Evolutionary conservation across 768 basidiomycete species (phyloP).

Genomic region (Agaricus subrufescens): DNA sequence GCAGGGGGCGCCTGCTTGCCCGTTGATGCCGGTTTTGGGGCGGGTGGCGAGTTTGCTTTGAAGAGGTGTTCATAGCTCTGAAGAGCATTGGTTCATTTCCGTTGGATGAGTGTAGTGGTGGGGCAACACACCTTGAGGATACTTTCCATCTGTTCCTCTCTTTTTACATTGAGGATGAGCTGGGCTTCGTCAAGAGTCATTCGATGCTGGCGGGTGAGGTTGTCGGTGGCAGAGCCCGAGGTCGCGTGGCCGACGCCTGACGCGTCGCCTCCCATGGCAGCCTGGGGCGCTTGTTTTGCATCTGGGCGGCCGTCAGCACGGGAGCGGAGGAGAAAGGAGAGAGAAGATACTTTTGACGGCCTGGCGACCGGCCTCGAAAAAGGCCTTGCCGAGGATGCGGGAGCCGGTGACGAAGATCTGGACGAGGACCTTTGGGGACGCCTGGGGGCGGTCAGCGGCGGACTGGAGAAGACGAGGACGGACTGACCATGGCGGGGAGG

Average conservation of each 20-base stretch:
- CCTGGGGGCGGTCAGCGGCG: conserved; percentile 34
- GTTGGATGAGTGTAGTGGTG: not conserved
- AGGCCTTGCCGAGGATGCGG: conserved; percentile 87
- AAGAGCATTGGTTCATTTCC: not conserved
- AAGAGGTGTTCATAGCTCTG: conserved; percentile 94
- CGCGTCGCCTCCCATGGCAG: conserved; percentile 59
- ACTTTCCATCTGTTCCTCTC: conserved; percentile 61
- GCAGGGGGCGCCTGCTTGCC: conserved; percentile 39
- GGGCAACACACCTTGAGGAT: conserved; percentile 60
- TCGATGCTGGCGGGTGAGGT: conserved; percentile 75
- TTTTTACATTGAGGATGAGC: conserved; percentile 85
- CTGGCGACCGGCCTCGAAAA: conserved; percentile 85
- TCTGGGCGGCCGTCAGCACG: conserved; percentile 39
- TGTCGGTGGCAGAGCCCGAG: conserved; percentile 73
- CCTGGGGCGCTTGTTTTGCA: conserved; percentile 77
- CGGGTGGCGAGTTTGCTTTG: conserved; percentile 78
- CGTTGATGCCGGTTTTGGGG: conserved; percentile 37
- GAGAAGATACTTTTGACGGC: conserved; percentile 80
- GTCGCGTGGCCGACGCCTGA: conserved; percentile 73
- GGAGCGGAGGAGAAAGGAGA: not conserved
- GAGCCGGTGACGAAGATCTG: conserved; percentile 76
- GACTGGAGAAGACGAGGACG: not conserved
- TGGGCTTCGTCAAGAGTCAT: conserved; percentile 97
- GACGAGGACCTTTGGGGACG: conserved; percentile 72
- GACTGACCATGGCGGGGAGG: conserved; percentile 14